These are phyloP conservation scores for Lentinula lateritia DNA, from an alignment of 768 basidiomycete species.

Conservation along the genomic window DNA sequence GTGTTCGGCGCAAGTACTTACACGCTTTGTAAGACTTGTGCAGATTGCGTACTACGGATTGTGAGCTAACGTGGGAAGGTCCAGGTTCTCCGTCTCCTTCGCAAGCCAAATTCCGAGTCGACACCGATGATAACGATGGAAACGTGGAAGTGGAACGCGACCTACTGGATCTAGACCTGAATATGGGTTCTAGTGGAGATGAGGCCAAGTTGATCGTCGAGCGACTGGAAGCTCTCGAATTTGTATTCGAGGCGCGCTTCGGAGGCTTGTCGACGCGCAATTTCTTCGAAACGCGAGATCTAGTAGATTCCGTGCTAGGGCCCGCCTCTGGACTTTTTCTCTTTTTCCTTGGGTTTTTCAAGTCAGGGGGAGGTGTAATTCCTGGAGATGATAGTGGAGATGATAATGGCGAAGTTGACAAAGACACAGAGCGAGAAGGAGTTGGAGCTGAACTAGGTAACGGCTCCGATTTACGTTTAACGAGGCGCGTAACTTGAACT, in stretches of 20 bases:
- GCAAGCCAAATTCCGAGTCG: constrained; percentile 44
- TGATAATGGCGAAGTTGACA: constrained; percentile 2
- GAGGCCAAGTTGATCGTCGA: constrained; percentile 33
- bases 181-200: constrained; percentile 52
- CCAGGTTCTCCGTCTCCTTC: constrained; percentile 50
- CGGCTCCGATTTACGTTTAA: neutral
- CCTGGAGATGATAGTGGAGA: constrained; percentile 3
- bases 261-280: constrained; percentile 12
- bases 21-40: constrained; percentile 68
- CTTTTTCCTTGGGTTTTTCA: neutral
- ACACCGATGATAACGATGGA: constrained; percentile 27
- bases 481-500: neutral
- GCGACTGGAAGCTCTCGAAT: constrained; percentile 34
- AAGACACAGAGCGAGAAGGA: constrained; percentile 2
- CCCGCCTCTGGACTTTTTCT: constrained; percentile 1
- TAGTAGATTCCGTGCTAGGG: neutral
- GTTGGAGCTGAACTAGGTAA: neutral
- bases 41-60: constrained; percentile 54
- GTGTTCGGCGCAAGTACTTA: constrained; percentile 27
- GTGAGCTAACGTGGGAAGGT: constrained; percentile 52
- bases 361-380: neutral
- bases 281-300: neutral
- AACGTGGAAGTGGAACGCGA: constrained; percentile 63
- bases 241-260: constrained; percentile 29
- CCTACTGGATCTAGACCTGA: constrained; percentile 44